Conservation (phyloP, 768 basidiomycete species). For the Mycena crocata region DNA sequence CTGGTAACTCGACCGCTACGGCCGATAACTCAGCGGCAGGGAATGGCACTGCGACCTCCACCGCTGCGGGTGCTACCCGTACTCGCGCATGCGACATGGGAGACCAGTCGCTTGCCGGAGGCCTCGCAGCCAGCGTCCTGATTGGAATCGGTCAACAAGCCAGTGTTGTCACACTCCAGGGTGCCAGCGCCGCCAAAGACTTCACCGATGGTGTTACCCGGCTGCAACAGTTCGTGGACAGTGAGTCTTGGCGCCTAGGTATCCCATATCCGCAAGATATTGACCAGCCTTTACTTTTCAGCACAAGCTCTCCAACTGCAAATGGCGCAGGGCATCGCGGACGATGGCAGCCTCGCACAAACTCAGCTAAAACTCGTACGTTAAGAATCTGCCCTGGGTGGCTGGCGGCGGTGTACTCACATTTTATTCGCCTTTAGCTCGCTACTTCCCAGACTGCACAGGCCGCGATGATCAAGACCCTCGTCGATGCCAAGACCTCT, state of each 20-base stretch:
- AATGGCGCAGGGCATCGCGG: slow-evolving; percentile 28
- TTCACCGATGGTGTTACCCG: slow-evolving; percentile 15
- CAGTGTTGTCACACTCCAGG: slow-evolving; percentile 18
- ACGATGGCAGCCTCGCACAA: slow-evolving; percentile 30
- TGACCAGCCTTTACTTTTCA: too few relatives aligned
- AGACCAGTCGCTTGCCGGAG: slow-evolving; percentile 32
- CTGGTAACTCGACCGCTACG: slow-evolving; percentile 8
- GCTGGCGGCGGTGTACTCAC: not conserved
- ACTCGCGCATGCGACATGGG: slow-evolving; percentile 31
- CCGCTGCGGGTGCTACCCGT: slow-evolving; percentile 18
- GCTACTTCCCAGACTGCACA: slow-evolving; percentile 6
- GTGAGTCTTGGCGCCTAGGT: not conserved
- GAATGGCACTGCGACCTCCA: slow-evolving; percentile 10
- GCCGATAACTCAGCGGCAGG: not conserved
- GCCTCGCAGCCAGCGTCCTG: slow-evolving; percentile 12
- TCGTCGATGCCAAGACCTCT: slow-evolving; percentile 15
- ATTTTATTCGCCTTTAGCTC: not conserved
- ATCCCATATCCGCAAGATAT: too few relatives aligned
- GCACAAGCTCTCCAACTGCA: slow-evolving; percentile 28
- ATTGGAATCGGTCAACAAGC: slow-evolving; percentile 30
- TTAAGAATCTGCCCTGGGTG: not conserved
- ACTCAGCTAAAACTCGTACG: slow-evolving; percentile 28
- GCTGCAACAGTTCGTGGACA: slow-evolving; percentile 23
- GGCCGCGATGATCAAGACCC: not conserved
- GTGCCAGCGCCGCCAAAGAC: slow-evolving; percentile 12